Conservation (phyloP, 2,329 filamentous ascomycete genomes). For the Xenoacremonium recifei region DNA sequence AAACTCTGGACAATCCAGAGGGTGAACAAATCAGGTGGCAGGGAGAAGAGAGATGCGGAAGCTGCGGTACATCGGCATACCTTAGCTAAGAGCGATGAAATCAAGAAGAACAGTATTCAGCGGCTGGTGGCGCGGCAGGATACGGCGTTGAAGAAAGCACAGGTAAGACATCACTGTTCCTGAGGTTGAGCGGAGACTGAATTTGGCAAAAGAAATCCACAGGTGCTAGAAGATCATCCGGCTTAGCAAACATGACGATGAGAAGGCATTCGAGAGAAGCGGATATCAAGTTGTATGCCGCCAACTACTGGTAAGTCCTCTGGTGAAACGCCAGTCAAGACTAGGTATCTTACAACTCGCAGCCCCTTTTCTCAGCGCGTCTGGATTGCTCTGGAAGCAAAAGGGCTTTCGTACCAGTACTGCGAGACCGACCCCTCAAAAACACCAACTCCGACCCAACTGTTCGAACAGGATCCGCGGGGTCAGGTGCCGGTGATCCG, state of each 20-base stretch:
- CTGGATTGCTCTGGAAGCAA: slow-evolving; percentile 84
- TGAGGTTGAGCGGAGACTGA: not conserved
- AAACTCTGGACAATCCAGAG: slow-evolving; percentile 73
- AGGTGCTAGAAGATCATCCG: slow-evolving; percentile 73
- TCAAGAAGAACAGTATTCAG: slow-evolving; percentile 79
- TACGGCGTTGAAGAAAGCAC: slow-evolving; percentile 60
- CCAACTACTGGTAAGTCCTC: slow-evolving; percentile 70
- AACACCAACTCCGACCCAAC: slow-evolving; percentile 53
- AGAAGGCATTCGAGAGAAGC: slow-evolving; percentile 68
- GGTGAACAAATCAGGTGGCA: slow-evolving; percentile 73
- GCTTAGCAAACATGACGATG: slow-evolving; percentile 65
- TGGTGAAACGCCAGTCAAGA: not conserved
- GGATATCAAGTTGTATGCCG: slow-evolving; percentile 75
- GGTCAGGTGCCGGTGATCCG: slow-evolving; percentile 74
- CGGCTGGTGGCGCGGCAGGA: slow-evolving; percentile 62
- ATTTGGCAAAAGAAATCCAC: slow-evolving; percentile 64
- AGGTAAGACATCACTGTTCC: slow-evolving; percentile 14
- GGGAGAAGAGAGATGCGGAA: slow-evolving; percentile 68
- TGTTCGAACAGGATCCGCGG: slow-evolving; percentile 74
- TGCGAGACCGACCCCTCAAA: slow-evolving; percentile 81
- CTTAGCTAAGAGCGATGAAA: slow-evolving; percentile 70
- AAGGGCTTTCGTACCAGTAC: slow-evolving; percentile 78
- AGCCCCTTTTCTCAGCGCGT: slow-evolving; percentile 84
- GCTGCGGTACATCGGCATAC: slow-evolving; percentile 73
- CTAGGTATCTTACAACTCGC: not conserved